Conservation (phyloP, 1,139 yeast genomes). For the Kodamaea derodonti region DNA sequence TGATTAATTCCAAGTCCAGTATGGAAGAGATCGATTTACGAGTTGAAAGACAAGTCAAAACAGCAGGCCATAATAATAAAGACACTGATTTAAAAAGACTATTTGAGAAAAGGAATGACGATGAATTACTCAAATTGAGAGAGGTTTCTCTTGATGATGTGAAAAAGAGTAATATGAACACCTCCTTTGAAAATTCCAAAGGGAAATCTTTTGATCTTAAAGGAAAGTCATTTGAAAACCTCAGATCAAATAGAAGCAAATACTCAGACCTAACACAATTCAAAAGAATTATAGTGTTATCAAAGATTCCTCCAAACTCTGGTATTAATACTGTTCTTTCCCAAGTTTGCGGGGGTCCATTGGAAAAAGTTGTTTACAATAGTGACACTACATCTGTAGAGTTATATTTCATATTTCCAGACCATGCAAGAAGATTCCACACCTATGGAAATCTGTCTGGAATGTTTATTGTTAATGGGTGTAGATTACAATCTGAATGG, state of each 20-base stretch:
- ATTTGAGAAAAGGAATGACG: slow-evolving; percentile 1
- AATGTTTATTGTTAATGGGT: slow-evolving; percentile 61
- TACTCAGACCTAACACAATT: not conserved
- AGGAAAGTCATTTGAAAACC: not conserved
- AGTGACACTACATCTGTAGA: slow-evolving; percentile 28
- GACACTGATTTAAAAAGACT: slow-evolving; percentile 2
- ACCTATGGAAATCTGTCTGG: slow-evolving; percentile 51
- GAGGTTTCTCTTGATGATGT: not conserved
- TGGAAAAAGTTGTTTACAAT: slow-evolving; percentile 46
- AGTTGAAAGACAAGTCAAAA: not conserved
- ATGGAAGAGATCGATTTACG: not conserved
- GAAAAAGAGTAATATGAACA: not conserved
- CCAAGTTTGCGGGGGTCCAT: slow-evolving; percentile 72
- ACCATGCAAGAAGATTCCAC: slow-evolving; percentile 56
- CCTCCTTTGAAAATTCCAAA: not conserved
- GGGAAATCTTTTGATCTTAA: not conserved
- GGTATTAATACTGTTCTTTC: slow-evolving; percentile 52
- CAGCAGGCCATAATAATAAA: not conserved
- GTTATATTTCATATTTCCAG: slow-evolving; percentile 49
- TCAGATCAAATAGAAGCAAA: not conserved
- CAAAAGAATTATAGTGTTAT: slow-evolving; percentile 10
- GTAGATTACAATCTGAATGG: slow-evolving; percentile 41
- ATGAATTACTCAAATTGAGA: not conserved
- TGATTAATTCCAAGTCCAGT: not conserved
- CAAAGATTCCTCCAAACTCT: slow-evolving; percentile 7